Evolutionary conservation across 164 flowering plant species (phyloP).

Genomic region (Vitis vinifera): DNA sequence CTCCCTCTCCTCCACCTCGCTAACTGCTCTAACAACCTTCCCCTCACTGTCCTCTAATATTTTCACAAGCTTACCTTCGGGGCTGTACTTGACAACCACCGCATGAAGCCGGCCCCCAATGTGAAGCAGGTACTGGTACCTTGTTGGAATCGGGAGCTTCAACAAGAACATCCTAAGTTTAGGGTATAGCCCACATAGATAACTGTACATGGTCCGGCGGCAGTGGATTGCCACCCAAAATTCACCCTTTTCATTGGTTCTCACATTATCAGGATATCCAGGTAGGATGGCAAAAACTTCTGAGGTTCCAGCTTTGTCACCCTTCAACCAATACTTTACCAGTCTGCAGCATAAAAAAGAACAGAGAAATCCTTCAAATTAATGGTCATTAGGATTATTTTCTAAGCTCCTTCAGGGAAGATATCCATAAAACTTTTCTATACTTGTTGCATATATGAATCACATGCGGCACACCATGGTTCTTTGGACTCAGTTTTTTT

Average conservation of each 20-base stretch:
- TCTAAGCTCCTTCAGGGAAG: too few relatives aligned
- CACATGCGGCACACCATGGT: too few relatives aligned
- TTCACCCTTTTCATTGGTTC: slow-evolving; percentile 79
- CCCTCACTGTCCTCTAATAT: slow-evolving; percentile 81
- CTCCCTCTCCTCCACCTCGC: slow-evolving; percentile 90
- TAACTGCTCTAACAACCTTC: slow-evolving; percentile 78
- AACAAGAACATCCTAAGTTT: slow-evolving; percentile 48
- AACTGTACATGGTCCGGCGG: slow-evolving; percentile 38
- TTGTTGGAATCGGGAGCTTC: slow-evolving; percentile 66
- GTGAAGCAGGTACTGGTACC: slow-evolving; percentile 47
- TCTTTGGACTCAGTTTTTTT: too few relatives aligned
- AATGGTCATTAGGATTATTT: too few relatives aligned
- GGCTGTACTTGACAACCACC: slow-evolving; percentile 56
- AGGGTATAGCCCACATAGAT: slow-evolving; percentile 44
- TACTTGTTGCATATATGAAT: too few relatives aligned
- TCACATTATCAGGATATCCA: slow-evolving; percentile 87
- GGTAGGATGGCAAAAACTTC: slow-evolving; percentile 72
- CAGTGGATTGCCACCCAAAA: slow-evolving; percentile 92
- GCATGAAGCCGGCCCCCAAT: slow-evolving; percentile 63
- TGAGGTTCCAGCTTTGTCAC: slow-evolving; percentile 77
- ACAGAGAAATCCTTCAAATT: background rate
- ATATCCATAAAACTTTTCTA: too few relatives aligned
- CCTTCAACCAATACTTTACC: slow-evolving; percentile 78
- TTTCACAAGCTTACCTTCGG: slow-evolving; percentile 68
- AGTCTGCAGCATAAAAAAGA: slow-evolving; percentile 36